phyloP scores from a whole-genome alignment of 2,329 filamentous ascomycete genomes.

The Botrytis deweyae region DNA sequence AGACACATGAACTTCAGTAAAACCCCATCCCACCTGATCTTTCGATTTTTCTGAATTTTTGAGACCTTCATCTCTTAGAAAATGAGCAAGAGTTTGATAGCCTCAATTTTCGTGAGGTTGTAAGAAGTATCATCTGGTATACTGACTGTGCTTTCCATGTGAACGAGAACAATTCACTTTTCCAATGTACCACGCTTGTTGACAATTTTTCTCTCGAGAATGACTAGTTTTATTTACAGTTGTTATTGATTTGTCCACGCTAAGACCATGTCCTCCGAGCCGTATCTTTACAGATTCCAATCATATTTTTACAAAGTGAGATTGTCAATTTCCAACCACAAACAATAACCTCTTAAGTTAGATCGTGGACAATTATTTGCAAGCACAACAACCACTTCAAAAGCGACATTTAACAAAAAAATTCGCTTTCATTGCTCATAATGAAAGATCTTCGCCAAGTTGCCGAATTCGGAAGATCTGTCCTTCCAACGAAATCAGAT shows the following conservation, averaged over 20 bases:
- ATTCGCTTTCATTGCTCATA: neutral
- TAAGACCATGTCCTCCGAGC: neutral
- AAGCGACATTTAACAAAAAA: neutral
- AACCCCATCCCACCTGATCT: neutral
- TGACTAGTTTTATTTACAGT: neutral
- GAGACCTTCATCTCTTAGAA: too few relatives aligned
- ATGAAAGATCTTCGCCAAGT: neutral
- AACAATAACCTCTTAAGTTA: neutral
- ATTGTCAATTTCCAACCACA: too few relatives aligned
- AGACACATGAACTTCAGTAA: too few relatives aligned
- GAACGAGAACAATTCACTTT: neutral
- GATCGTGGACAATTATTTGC: too few relatives aligned
- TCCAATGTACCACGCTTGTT: neutral
- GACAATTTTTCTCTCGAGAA: neutral
- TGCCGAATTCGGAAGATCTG: too few relatives aligned
- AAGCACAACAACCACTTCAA: neutral
- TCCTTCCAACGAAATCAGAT: neutral
- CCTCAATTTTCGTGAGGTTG: neutral
- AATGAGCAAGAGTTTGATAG: rapidly evolving
- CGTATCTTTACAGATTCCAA: neutral
- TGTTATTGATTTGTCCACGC: neutral
- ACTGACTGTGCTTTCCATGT: neutral
- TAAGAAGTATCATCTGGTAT: neutral
- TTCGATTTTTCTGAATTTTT: too few relatives aligned
- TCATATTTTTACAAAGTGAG: neutral